A percentile compares a stretch with the other conserved stretches of the same genome.
phyloP scores from a whole-genome alignment of 805 yeast species.

The Dipodascopsis tothii region DNA sequence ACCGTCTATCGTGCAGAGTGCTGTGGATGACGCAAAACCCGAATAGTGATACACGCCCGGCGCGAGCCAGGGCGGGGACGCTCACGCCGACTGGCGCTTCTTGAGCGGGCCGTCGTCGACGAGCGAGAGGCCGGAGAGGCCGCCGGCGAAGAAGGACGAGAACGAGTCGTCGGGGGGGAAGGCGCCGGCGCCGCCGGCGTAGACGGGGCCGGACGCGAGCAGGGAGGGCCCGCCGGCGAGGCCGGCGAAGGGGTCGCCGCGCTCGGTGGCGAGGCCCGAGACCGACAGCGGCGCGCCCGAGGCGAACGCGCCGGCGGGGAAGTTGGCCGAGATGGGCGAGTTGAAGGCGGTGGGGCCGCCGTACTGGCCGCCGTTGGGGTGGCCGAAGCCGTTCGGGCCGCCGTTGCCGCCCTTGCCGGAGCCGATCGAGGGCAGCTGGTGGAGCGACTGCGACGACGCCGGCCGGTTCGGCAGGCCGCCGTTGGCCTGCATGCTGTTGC shows the following conservation, averaged over 20 bases:
- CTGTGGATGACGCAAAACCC: neutral
- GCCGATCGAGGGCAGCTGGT: neutral
- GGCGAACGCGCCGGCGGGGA: neutral
- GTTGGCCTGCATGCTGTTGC: constrained; percentile 13
- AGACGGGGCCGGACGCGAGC: neutral
- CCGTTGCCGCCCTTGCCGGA: neutral
- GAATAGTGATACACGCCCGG: no score
- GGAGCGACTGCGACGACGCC: neutral
- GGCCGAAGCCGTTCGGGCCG: neutral
- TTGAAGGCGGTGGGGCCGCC: neutral
- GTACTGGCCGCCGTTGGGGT: no score
- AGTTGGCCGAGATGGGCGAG: neutral
- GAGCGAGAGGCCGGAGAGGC: neutral
- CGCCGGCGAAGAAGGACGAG: neutral
- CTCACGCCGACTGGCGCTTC: neutral
- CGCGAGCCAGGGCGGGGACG: no score
- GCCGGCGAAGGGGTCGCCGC: neutral
- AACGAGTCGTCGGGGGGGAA: neutral
- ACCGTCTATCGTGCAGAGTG: neutral
- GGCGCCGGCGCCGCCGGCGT: neutral
- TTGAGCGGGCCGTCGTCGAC: neutral
- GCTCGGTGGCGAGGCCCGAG: neutral
- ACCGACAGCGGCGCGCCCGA: neutral
- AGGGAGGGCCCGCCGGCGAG: neutral
- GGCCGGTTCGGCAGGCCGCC: constrained; percentile 6